These are phyloP conservation scores for Colletotrichum lentis DNA, from an alignment of 2,329 filamentous ascomycete genomes.

Conservation along the genomic window DNA sequence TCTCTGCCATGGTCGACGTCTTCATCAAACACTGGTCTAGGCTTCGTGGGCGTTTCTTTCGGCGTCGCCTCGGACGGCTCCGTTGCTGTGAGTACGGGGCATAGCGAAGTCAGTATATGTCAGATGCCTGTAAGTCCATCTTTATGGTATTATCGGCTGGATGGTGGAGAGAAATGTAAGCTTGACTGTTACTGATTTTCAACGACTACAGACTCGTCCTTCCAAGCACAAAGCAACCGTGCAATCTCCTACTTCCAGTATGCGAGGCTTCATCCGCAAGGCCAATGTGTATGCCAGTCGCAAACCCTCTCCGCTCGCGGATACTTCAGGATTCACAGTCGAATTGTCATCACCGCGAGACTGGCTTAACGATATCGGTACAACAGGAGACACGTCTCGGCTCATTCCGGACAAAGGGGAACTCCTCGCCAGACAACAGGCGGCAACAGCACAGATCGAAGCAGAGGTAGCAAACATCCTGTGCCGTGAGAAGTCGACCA, in stretches of 20 bases:
- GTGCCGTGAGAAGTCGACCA: not conserved
- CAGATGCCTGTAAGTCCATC: not conserved
- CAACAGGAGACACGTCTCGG: not conserved
- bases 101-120: not conserved
- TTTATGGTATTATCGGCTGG: too few relatives aligned
- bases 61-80: not conserved
- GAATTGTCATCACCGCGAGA: not conserved
- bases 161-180: not conserved
- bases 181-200: not conserved
- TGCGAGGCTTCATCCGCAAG: conserved; percentile 5
- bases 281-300: not conserved
- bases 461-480: not conserved
- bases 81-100: conserved; percentile 2
- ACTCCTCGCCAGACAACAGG: not conserved
- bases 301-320: not conserved
- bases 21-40: not conserved
- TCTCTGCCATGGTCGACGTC: not conserved
- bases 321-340: conserved; percentile 1
- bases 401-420: not conserved
- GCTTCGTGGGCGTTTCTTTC: conserved; percentile 1
- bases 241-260: not conserved
- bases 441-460: not conserved
- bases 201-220: not conserved
- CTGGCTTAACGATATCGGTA: not conserved
- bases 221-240: not conserved